phyloP scores from a whole-genome alignment of 2,329 filamentous ascomycete genomes.

The Sclerotinia borealis region DNA sequence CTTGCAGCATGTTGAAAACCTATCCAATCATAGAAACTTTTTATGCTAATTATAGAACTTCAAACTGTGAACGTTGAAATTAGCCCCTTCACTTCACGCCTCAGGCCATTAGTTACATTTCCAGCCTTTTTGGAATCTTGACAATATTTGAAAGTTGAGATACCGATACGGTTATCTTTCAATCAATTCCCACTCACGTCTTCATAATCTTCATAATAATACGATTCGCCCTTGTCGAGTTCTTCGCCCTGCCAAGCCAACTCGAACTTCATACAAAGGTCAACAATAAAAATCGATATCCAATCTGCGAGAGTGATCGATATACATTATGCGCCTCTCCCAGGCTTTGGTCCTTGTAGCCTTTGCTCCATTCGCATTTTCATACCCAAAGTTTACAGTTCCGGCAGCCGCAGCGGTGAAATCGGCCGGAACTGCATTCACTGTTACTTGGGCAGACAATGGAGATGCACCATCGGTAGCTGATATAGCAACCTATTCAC shows the following conservation, averaged over 20 bases:
- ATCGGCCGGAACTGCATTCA: constrained; percentile 44
- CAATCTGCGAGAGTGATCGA: not conserved
- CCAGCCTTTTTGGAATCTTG: not conserved
- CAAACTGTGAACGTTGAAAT: not conserved
- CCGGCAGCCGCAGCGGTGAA: constrained; percentile 47
- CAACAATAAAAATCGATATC: not conserved
- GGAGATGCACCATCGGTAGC: constrained; percentile 43
- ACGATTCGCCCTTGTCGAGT: too few relatives aligned
- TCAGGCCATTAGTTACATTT: constrained; percentile 1
- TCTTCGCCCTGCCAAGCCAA: not conserved
- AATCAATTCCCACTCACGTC: not conserved
- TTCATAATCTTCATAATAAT: not conserved
- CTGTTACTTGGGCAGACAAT: constrained; percentile 51
- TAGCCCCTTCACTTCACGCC: too few relatives aligned
- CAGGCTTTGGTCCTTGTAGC: constrained; percentile 20
- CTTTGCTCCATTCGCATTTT: constrained; percentile 22
- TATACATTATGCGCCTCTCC: constrained; percentile 22
- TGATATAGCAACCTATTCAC: constrained; percentile 47
- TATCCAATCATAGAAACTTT: not conserved
- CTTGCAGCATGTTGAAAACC: not conserved
- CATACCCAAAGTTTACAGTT: constrained; percentile 41
- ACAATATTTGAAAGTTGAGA: not conserved
- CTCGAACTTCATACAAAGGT: not conserved
- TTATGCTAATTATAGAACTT: constrained; percentile 2
- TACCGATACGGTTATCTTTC: not conserved